Conservation (phyloP, 1,139 yeast species). For the Kluyveromyces marxianus region DNA sequence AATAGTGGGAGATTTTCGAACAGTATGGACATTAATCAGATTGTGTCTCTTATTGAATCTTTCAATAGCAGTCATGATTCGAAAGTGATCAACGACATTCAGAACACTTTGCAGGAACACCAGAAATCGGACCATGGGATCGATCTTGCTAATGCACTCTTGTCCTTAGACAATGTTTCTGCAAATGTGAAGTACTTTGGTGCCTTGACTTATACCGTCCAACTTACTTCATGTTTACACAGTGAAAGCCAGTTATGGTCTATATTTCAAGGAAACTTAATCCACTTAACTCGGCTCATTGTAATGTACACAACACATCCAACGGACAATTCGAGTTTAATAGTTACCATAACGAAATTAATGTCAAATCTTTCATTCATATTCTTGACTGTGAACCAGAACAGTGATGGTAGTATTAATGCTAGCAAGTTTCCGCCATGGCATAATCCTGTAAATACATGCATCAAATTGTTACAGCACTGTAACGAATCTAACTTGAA, state of each 20-base stretch:
- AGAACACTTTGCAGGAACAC: constrained; percentile 43
- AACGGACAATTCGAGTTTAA: constrained; percentile 9
- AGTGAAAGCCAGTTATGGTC: constrained; percentile 18
- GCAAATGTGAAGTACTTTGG: constrained; percentile 61
- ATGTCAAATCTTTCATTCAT: constrained; percentile 50
- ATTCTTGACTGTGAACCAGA: constrained; percentile 34
- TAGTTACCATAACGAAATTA: constrained; percentile 38
- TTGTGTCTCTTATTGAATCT: constrained; percentile 20
- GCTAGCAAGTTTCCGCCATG: constrained; percentile 22
- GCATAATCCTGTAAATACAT: constrained; percentile 36
- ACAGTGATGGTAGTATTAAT: constrained; percentile 7
- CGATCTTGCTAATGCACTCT: constrained; percentile 42
- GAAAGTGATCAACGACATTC: constrained; percentile 39
- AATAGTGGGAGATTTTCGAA: not conserved
- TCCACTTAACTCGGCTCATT: constrained; percentile 20
- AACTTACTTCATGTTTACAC: constrained; percentile 33
- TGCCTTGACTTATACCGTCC: constrained; percentile 60
- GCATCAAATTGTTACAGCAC: constrained; percentile 22
- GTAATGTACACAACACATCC: constrained; percentile 15
- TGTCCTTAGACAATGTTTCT: constrained; percentile 32
- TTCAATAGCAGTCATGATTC: constrained; percentile 30
- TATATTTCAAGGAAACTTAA: constrained; percentile 23
- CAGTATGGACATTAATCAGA: constrained; percentile 2
- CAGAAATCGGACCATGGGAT: constrained; percentile 50
- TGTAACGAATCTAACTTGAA: constrained; percentile 5